These are phyloP conservation scores for Gryganskiella cystojenkinii DNA, from an alignment of 192 early-diverging fungal genomes.

Conservation along the genomic window DNA sequence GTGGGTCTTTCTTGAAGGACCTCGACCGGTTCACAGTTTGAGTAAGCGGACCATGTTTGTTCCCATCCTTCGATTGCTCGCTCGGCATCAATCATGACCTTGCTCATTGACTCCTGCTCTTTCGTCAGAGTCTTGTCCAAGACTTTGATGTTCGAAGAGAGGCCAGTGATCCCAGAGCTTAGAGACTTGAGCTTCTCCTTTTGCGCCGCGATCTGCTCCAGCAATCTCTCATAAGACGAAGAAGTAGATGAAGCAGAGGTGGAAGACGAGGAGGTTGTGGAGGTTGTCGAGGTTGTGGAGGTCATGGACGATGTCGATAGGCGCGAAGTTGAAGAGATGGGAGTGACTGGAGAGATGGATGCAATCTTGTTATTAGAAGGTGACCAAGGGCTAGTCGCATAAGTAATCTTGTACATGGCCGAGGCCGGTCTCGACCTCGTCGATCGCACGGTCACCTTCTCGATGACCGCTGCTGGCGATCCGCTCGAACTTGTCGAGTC, in stretches of 20 bases:
- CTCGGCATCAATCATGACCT: not conserved
- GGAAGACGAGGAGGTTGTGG: too few species aligned
- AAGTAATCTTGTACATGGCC: too few species aligned
- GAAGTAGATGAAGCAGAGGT: too few species aligned
- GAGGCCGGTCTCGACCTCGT: too few species aligned
- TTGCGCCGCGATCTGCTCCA: constrained; percentile 29
- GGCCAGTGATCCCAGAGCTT: constrained; percentile 1
- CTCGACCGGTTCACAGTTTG: constrained; percentile 31
- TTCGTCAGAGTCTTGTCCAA: constrained; percentile 18
- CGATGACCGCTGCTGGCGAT: not conserved
- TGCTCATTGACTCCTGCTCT: constrained; percentile 11
- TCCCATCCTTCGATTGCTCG: constrained; percentile 29
- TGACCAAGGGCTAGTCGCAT: too few species aligned
- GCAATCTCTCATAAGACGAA: constrained; percentile 16
- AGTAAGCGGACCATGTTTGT: constrained; percentile 12
- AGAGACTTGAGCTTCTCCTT: constrained; percentile 8
- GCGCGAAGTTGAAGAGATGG: too few species aligned
- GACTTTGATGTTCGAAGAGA: constrained; percentile 8
- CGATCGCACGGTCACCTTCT: not conserved
- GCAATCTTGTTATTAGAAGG: too few species aligned
- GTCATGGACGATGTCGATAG: too few species aligned
- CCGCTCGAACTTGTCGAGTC: not conserved
- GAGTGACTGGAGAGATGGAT: too few species aligned
- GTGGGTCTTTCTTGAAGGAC: constrained; percentile 20
- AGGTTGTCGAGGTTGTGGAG: too few species aligned